Conservation (phyloP, 768 basidiomycete genomes). For the Boletus coccyginus region DNA sequence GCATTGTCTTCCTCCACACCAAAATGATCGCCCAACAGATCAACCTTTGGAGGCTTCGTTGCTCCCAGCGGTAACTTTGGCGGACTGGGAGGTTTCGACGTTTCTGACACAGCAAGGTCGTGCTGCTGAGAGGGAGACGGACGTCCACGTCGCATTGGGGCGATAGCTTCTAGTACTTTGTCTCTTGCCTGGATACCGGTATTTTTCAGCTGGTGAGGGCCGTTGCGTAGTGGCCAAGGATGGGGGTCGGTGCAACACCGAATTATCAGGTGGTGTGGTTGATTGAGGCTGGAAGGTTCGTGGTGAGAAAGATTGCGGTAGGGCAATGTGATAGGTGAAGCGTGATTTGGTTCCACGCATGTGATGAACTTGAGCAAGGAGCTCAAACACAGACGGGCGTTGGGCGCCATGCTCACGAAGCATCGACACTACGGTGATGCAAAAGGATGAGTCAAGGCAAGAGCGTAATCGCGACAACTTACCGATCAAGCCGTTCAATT, state of each 20-base stretch:
- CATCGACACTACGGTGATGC: conserved; percentile 67
- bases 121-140: conserved; percentile 42
- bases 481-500: conserved; percentile 86
- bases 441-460: conserved; percentile 9
- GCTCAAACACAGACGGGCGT: conserved; percentile 84
- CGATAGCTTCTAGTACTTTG: conserved; percentile 75
- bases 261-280: conserved; percentile 33
- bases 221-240: conserved; percentile 17
- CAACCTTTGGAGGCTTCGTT: conserved; percentile 17
- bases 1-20: conserved; percentile 43
- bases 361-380: conserved; percentile 78
- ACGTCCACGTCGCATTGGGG: conserved; percentile 73
- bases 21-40: conserved; percentile 39
- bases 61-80: conserved; percentile 12
- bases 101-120: conserved; percentile 34
- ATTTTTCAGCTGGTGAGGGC: conserved; percentile 26
- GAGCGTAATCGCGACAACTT: conserved; percentile 21
- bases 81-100: conserved; percentile 25
- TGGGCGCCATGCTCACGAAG: conserved; percentile 86
- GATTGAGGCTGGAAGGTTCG: conserved; percentile 32
- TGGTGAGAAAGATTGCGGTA: conserved; percentile 46
- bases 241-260: conserved; percentile 39
- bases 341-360: conserved; percentile 85
- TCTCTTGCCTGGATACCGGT: conserved; percentile 70
- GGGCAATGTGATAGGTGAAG: conserved; percentile 62